phyloP scores from a whole-genome alignment of 208 protist species.

The Polymyxa betae region DNA sequence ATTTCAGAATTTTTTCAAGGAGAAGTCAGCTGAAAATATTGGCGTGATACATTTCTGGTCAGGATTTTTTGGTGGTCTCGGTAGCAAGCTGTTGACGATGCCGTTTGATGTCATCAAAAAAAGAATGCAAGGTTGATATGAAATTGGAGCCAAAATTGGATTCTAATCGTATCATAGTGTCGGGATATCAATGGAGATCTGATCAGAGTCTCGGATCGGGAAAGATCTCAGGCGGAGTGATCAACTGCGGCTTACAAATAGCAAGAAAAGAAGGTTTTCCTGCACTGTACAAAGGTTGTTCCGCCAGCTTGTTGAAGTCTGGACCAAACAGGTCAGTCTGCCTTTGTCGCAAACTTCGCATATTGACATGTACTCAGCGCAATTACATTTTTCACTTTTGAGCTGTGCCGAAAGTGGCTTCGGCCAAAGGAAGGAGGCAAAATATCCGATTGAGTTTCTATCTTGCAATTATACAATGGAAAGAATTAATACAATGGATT shows the following conservation, averaged over 20 bases:
- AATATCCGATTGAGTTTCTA: too few species aligned
- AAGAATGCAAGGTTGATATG: background rate
- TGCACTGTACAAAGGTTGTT: background rate
- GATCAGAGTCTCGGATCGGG: background rate
- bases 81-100: conserved; percentile 47
- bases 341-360: background rate
- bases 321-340: background rate
- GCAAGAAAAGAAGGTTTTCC: background rate
- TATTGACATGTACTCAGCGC: background rate
- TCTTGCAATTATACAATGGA: too few species aligned
- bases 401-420: background rate
- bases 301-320: background rate
- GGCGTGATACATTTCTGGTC: conserved; percentile 17
- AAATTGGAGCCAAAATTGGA: background rate
- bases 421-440: too few species aligned
- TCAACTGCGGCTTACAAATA: background rate
- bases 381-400: background rate
- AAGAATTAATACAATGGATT: too few species aligned
- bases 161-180: background rate
- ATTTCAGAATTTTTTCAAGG: background rate
- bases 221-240: background rate
- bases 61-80: conserved; percentile 19
- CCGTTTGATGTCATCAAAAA: conserved; percentile 53
- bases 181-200: background rate
- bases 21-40: background rate